Base-by-base conservation (phyloP, 73 alveolate genomes). In the Paramecium sexaurelia region DNA sequence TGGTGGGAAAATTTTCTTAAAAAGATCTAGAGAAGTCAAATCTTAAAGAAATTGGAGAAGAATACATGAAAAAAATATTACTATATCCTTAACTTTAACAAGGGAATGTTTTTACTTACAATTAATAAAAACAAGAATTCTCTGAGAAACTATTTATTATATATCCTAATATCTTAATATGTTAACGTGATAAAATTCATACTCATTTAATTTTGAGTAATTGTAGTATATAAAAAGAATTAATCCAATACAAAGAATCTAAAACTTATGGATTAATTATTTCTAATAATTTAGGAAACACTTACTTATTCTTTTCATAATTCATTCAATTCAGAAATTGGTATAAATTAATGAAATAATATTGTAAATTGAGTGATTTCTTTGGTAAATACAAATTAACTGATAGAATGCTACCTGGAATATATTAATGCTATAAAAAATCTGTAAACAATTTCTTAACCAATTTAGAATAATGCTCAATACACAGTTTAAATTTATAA, bases 341-440 rank as follows among this genome's bases (percentile, higher is more conserved):
- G 90, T 78, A 78, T 43, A 78, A 78, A 45, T 33, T 39, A 37
- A 78, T 78, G 90, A 78, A 78, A 78, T 22, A 78, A 45, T 78
- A 41, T 78, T 78, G 90, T 45, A 78, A 78, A 78, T 43, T 78
- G 20, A 78, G 22, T 78, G 90, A 43, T 19, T 78, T 78, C 15
- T 78, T 78, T 24, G 71, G 47, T 0, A 78, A 78, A 43, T 78
- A 78, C 41, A 78, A 78, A 78, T 45, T 78, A 41, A 43, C 90
- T 5, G 90, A 78, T 78, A 20, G 73, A 17, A 78, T 78, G 90
- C 20, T 78, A 3, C 90, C 90, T 1, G 90, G 90, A 11, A 2
- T 78, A 15, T 78, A 78, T 78, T 10, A 78, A 78, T 78, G 90
- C 15, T 78, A 29, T 40, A 78, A 78, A 15, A 78, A 78, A 78